A percentile compares a stretch with the other conserved stretches of the same genome.
phyloP scores from a whole-genome alignment of 129 eudicot genomes.

The Heracleum sosnowskyi region DNA sequence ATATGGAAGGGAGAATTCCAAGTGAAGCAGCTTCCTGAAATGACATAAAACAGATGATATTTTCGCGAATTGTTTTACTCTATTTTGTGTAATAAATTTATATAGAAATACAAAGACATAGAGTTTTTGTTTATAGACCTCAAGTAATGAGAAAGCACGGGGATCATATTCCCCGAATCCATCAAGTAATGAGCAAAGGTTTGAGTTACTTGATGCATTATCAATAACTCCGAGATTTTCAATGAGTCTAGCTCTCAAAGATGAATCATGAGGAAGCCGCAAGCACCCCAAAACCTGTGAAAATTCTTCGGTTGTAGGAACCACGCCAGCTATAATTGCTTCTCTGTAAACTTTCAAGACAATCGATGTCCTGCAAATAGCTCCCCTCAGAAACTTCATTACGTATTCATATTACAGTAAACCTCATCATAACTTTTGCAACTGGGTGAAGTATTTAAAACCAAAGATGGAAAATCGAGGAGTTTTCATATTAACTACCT shows the following conservation, averaged over 20 bases:
- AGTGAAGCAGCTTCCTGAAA: slow-evolving; percentile 93
- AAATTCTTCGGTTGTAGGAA: slow-evolving; percentile 64
- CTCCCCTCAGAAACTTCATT: slow-evolving; percentile 9
- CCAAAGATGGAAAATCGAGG: not conserved
- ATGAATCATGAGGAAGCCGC: slow-evolving; percentile 72
- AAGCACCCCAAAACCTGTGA: slow-evolving; percentile 88
- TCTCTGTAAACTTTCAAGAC: slow-evolving; percentile 86
- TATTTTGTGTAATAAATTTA: not conserved
- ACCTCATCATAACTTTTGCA: not conserved
- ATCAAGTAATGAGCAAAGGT: slow-evolving; percentile 65
- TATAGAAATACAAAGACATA: not conserved
- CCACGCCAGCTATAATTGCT: slow-evolving; percentile 58
- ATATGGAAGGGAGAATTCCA: slow-evolving; percentile 66
- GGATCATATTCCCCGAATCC: slow-evolving; percentile 98
- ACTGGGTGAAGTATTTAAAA: not conserved
- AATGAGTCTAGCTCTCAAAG: slow-evolving; percentile 54
- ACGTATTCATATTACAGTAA: not conserved
- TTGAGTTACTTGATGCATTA: slow-evolving; percentile 52
- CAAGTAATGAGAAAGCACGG: slow-evolving; percentile 81
- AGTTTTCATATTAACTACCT: not conserved
- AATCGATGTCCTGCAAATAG: slow-evolving; percentile 67
- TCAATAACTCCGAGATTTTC: slow-evolving; percentile 62
- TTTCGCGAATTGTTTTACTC: not conserved
- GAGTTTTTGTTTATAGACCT: slow-evolving; percentile 35
- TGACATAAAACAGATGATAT: not conserved